Evolutionary conservation across 306 rosid species (phyloP).

Genomic region (Cicer yamashitae): DNA sequence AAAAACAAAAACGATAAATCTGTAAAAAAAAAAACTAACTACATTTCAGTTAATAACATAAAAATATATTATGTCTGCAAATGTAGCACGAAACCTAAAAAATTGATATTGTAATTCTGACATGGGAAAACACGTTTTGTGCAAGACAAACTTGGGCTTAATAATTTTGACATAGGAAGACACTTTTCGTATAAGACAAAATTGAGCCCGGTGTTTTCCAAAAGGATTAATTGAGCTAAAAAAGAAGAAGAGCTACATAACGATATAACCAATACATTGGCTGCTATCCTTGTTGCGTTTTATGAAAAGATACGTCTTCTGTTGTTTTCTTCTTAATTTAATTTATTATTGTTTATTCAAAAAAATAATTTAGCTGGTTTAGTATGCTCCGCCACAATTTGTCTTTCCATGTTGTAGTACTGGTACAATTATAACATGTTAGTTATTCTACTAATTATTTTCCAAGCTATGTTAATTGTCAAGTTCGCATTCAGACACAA

Average conservation of each 20-base stretch:
- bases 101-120: background rate
- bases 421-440: background rate
- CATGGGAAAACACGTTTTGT: slow-evolving; percentile 1
- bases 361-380: background rate
- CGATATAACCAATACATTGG: slow-evolving; percentile 46
- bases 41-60: too few relatives aligned
- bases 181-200: background rate
- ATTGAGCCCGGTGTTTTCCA: slow-evolving; percentile 43
- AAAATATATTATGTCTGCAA: too few relatives aligned
- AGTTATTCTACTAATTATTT: too few relatives aligned
- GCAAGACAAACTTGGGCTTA: too few relatives aligned
- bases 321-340: too few relatives aligned
- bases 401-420: background rate
- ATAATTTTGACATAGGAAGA: background rate
- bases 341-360: too few relatives aligned
- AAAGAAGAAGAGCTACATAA: background rate
- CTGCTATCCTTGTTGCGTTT: slow-evolving; percentile 37
- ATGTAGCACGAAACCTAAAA: too few relatives aligned
- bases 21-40: too few relatives aligned
- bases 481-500: too few relatives aligned
- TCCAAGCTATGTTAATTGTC: too few relatives aligned
- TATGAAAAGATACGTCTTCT: background rate
- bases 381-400: slow-evolving; percentile 1
- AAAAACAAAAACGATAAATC: too few relatives aligned
- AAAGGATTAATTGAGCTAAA: slow-evolving; percentile 31